Conservation (phyloP, 352 stramenopile genomes). For the Globisporangium radiosum region DNA sequence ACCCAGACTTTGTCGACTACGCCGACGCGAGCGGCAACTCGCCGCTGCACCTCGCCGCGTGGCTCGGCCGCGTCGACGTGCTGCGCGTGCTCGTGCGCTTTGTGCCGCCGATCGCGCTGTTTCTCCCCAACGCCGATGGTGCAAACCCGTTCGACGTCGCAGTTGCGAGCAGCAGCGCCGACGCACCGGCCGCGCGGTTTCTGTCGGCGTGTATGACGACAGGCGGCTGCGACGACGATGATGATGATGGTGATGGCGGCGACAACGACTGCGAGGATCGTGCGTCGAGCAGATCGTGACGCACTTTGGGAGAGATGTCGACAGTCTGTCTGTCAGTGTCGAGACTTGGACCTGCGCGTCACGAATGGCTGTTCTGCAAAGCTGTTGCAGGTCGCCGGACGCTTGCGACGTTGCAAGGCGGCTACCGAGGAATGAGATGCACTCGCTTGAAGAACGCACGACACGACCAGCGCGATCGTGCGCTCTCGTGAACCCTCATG, state of each 20-base stretch:
- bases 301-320: no score
- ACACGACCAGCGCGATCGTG: no score
- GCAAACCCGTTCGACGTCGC: constrained; percentile 39
- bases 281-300: not conserved
- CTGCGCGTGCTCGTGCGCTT: constrained; percentile 28
- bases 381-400: no score
- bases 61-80: constrained; percentile 26
- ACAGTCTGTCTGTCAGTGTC: no score
- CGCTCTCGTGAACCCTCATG: no score
- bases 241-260: not conserved
- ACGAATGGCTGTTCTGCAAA: no score
- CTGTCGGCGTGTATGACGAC: constrained; percentile 12
- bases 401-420: no score
- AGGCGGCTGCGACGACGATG: not conserved
- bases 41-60: constrained; percentile 52
- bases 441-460: no score
- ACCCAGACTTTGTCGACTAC: constrained; percentile 68
- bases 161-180: constrained; percentile 18
- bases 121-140: constrained; percentile 44
- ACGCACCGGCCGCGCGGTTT: constrained; percentile 12
- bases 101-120: constrained; percentile 40
- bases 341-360: no score
- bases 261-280: not conserved
- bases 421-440: no score
- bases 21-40: constrained; percentile 59